Conservation (phyloP, 2,329 filamentous ascomycete species). For the Alternaria dauci region DNA sequence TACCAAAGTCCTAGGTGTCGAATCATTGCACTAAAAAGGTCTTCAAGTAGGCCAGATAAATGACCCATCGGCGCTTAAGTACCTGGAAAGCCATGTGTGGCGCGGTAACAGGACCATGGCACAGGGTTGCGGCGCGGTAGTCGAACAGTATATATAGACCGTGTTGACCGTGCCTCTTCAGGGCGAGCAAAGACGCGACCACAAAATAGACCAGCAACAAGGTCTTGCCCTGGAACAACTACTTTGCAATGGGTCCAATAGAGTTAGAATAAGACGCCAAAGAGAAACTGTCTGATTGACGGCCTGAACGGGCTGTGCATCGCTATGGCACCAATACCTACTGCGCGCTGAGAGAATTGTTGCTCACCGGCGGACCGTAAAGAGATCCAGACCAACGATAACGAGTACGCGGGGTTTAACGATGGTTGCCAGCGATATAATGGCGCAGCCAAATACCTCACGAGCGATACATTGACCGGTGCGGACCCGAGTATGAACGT, state of each 20-base stretch:
- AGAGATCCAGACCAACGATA: neutral
- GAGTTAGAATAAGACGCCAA: neutral
- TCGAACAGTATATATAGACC: constrained; percentile 6
- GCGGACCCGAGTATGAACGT: neutral
- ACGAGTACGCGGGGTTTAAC: neutral
- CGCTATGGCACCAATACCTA: neutral
- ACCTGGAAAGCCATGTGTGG: constrained; percentile 12
- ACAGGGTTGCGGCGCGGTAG: constrained; percentile 6
- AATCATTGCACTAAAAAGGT: neutral
- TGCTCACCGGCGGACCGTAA: constrained; percentile 12
- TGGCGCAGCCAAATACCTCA: neutral
- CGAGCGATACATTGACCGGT: constrained; percentile 1
- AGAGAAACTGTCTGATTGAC: constrained; percentile 10
- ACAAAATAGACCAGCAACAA: constrained; percentile 4
- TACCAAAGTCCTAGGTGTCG: neutral
- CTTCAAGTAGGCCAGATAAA: neutral
- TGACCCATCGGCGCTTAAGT: constrained; percentile 8
- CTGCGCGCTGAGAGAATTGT: neutral
- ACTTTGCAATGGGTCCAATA: neutral
- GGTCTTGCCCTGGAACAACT: neutral
- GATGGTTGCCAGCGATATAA: neutral
- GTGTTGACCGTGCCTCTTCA: constrained; percentile 1
- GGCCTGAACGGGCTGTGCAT: constrained; percentile 22
- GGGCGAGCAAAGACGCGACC: neutral
- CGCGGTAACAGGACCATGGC: constrained; percentile 2